phyloP scores from a whole-genome alignment of 2,329 filamentous ascomycete species.

The Apiospora arundinis region DNA sequence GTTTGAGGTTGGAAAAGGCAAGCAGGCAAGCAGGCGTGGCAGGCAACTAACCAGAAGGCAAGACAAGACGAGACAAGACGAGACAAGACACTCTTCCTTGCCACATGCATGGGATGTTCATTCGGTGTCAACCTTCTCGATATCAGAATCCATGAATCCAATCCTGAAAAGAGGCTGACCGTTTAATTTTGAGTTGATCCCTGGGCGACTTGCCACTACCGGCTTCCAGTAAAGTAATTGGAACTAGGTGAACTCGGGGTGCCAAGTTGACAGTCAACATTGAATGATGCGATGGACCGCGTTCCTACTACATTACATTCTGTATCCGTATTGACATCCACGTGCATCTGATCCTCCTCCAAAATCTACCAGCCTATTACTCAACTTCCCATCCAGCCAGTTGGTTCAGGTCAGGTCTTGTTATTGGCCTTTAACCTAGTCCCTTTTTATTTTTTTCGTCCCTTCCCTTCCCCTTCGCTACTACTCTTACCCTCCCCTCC shows the following conservation, averaged over 20 bases:
- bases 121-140: slow-evolving; percentile 3
- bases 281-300: not conserved
- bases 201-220: not conserved
- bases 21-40: not conserved
- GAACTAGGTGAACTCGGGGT: not conserved
- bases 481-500: not conserved
- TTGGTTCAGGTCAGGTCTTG: not conserved
- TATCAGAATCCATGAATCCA: not conserved
- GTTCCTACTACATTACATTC: not conserved
- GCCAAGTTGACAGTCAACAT: slow-evolving; percentile 1
- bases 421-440: slow-evolving; percentile 14
- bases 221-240: not conserved
- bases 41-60: not conserved
- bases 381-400: not conserved
- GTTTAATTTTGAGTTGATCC: slow-evolving; percentile 18
- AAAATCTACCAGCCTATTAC: not conserved
- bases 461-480: not conserved
- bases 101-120: not conserved
- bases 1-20: not conserved
- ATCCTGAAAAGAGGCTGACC: slow-evolving; percentile 2
- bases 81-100: not conserved
- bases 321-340: not conserved
- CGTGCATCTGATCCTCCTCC: not conserved
- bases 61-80: not conserved
- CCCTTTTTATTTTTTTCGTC: not conserved